Conservation (phyloP, 257 asterid genomes). For the Misopates orontium region DNA sequence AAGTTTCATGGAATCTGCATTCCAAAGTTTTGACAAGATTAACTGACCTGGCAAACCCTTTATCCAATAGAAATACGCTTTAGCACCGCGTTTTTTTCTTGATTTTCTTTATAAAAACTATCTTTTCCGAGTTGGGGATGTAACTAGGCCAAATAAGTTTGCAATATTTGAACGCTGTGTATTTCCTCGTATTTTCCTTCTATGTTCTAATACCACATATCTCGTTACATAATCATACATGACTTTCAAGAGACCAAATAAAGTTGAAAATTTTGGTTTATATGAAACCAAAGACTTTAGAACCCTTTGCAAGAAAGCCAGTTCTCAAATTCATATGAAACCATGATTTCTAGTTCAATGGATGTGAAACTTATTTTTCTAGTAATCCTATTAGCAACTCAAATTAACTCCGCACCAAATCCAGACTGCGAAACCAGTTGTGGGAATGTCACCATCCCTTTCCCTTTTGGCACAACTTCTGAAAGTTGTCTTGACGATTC, state of each 20-base stretch:
- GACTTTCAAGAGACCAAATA: neutral
- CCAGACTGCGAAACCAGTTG: neutral
- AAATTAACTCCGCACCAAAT: neutral
- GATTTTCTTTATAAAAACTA: too few relatives aligned
- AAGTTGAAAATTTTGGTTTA: neutral
- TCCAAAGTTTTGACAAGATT: too few relatives aligned
- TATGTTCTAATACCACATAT: too few relatives aligned
- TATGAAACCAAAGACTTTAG: neutral
- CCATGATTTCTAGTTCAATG: neutral
- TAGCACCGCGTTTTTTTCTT: too few relatives aligned
- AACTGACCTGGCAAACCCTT: too few relatives aligned
- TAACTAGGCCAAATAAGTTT: neutral
- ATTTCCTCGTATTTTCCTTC: neutral
- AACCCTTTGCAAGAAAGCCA: neutral
- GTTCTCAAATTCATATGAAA: too few relatives aligned
- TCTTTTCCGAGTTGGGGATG: too few relatives aligned
- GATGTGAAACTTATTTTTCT: neutral
- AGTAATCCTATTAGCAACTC: neutral
- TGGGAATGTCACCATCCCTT: conserved; percentile 2
- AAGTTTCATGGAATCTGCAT: neutral
- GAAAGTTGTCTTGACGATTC: conserved; percentile 23
- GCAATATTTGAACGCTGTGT: neutral
- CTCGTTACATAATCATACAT: too few relatives aligned
- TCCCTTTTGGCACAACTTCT: conserved; percentile 1
- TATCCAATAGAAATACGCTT: too few relatives aligned